phyloP scores from a whole-genome alignment of 2,329 filamentous ascomycete species.

The Arachnomyces sp. region DNA sequence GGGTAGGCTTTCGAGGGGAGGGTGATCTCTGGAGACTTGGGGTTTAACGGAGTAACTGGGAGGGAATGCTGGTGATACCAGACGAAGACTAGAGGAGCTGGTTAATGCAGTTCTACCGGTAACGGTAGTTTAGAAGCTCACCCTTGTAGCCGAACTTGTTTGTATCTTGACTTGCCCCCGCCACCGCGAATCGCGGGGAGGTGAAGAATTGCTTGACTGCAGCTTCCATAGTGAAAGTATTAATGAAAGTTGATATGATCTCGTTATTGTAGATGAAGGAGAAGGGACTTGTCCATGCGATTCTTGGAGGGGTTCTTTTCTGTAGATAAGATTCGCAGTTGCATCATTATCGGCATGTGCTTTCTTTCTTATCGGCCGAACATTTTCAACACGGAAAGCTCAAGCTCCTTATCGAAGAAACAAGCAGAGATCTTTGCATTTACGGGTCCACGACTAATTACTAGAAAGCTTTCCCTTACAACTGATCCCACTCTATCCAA shows the following conservation, averaged over 20 bases:
- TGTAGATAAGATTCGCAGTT: neutral
- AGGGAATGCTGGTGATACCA: conserved; percentile 79
- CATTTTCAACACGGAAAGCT: too few relatives aligned
- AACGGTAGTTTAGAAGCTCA: conserved; percentile 31
- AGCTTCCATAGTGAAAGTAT: conserved; percentile 48
- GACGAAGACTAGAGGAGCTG: conserved; percentile 57
- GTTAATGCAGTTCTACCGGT: conserved; percentile 7
- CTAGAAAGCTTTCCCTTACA: too few relatives aligned
- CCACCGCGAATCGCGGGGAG: conserved; percentile 72
- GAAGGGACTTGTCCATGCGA: neutral
- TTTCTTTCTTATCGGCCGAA: too few relatives aligned
- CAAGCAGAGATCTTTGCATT: too few relatives aligned
- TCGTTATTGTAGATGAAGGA: conserved; percentile 9
- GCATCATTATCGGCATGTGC: too few relatives aligned
- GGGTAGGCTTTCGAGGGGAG: conserved; percentile 51
- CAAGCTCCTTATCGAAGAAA: too few relatives aligned
- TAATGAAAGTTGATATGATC: conserved; percentile 7
- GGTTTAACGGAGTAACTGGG: conserved; percentile 77
- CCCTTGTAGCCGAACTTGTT: conserved; percentile 84
- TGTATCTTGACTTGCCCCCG: conserved; percentile 77
- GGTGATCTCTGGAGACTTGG: conserved; percentile 55
- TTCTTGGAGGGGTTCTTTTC: neutral
- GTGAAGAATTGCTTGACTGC: conserved; percentile 72
- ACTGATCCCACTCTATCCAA: too few relatives aligned
- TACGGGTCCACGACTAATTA: too few relatives aligned